Evolutionary conservation across 345 rosid species (phyloP), one percentile per base, ranked within the genome.

Genomic region (Hypericum perforatum): DNA sequence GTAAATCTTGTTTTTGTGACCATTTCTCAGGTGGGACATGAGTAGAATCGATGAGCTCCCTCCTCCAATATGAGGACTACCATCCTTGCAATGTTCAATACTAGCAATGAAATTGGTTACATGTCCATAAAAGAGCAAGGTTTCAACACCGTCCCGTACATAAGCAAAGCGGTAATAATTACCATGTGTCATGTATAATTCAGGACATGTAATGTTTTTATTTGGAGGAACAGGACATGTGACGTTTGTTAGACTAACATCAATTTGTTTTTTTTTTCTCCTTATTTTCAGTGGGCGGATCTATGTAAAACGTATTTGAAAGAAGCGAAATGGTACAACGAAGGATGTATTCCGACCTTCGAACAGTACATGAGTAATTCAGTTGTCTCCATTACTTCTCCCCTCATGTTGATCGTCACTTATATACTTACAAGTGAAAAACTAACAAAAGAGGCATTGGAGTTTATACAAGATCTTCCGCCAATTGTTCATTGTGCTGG

Each of bases 251-350:
- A 22, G 32, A 22, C 32, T 1, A 22, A 22, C 1, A 1, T 4
- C 4, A 22, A 22, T 22, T 22, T 22, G 32, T 22, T 22, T n/a
- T n/a, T 29, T 41, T n/a, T n/a, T n/a, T n/a, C n/a, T 22, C 32
- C 4, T 22, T 22, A 22, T 22, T 1, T 22, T 1, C n/a, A 53
- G 66, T 56, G 66, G 71, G 39, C 57, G n/a, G 52, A 61, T 47
- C 45, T 61, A 10, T 41, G 66, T 4, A 61, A 38, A 44, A 22
- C 57, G 12, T 56, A 39, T 37, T 37, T 62, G 16, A 37, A 38
- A 45, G 72, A 68, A 43, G 60, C 56, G 13, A 60, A 39, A 39
- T 62, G 67, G 65, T 64, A 54, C 52, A 41, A 54, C 59, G 12
- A 36, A 6, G 64, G 52, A 13, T 42, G 48, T 29, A 48, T 10